phyloP scores from a whole-genome alignment of 2,329 filamentous ascomycete species.

The Trichophyton simii region DNA sequence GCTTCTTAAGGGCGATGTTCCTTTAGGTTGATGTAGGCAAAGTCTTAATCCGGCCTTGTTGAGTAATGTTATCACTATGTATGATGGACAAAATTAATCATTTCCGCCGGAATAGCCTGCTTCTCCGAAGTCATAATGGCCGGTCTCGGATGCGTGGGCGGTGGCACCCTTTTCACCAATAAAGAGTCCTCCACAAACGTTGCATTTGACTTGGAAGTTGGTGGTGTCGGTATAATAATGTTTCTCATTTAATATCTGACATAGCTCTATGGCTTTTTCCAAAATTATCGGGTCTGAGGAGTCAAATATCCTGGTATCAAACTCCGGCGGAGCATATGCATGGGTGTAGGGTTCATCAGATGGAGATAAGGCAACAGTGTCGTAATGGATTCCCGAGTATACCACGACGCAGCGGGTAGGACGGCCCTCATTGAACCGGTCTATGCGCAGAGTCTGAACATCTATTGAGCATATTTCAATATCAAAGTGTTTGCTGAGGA shows the following conservation, averaged over 20 bases:
- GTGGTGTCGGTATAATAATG: slow-evolving; percentile 86
- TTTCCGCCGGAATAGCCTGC: slow-evolving; percentile 19
- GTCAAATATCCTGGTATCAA: slow-evolving; percentile 67
- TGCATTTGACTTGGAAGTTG: slow-evolving; percentile 66
- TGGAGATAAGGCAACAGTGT: slow-evolving; percentile 66
- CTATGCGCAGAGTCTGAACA: slow-evolving; percentile 55
- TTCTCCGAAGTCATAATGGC: slow-evolving; percentile 40
- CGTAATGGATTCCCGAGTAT: slow-evolving; percentile 89
- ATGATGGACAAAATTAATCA: background rate
- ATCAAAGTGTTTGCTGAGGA: slow-evolving; percentile 71
- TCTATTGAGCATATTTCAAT: slow-evolving; percentile 78
- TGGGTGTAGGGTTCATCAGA: background rate
- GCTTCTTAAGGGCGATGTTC: background rate
- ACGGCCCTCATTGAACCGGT: slow-evolving; percentile 66
- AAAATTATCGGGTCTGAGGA: slow-evolving; percentile 43
- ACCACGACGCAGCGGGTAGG: slow-evolving; percentile 62
- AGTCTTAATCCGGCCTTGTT: background rate
- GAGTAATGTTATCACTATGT: background rate
- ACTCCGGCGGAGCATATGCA: slow-evolving; percentile 52
- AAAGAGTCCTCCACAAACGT: slow-evolving; percentile 39
- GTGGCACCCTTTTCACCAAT: slow-evolving; percentile 36
- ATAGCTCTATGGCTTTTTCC: slow-evolving; percentile 51
- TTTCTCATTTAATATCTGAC: slow-evolving; percentile 52
- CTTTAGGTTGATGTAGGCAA: background rate
- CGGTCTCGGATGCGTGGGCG: slow-evolving; percentile 35